A percentile compares a stretch with the other conserved stretches of the same genome.
Conservation (phyloP, 176 grass and related monocot genomes). For the Hordeum marinum region DNA sequence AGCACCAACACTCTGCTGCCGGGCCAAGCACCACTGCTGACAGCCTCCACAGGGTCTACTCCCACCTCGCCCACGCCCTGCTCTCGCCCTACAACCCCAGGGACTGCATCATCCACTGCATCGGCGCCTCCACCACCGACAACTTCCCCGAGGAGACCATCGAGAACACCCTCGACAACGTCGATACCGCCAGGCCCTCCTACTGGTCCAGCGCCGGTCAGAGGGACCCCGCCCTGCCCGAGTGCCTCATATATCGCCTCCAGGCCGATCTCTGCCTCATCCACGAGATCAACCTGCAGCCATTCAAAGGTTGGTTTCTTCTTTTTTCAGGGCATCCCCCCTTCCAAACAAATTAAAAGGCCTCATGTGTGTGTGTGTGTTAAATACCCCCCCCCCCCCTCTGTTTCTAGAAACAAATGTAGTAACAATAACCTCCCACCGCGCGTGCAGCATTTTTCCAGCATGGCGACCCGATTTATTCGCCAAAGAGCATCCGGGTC, state of each 20-base stretch:
- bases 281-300: slow-evolving; percentile 54
- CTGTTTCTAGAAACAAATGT: too few relatives aligned
- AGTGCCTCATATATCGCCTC: slow-evolving; percentile 42
- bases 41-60: slow-evolving; percentile 26
- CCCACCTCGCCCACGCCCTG: slow-evolving; percentile 25
- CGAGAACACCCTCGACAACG: slow-evolving; percentile 45
- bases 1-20: not conserved
- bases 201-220: slow-evolving; percentile 65
- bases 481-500: slow-evolving; percentile 47
- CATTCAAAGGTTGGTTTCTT: slow-evolving; percentile 38
- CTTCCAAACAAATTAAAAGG: too few relatives aligned
- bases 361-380: too few relatives aligned
- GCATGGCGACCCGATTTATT: slow-evolving; percentile 50
- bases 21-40: not conserved
- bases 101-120: slow-evolving; percentile 39
- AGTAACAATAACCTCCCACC: not conserved
- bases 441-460: slow-evolving; percentile 57
- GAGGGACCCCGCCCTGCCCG: slow-evolving; percentile 12
- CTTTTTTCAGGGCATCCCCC: too few relatives aligned
- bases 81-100: not conserved
- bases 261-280: slow-evolving; percentile 39
- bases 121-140: slow-evolving; percentile 68
- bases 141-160: slow-evolving; percentile 61
- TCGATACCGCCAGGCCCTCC: slow-evolving; percentile 24
- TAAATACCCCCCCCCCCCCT: too few relatives aligned